A percentile compares a stretch with the other conserved stretches of the same genome.
Conservation (phyloP, 306 rosid species). For the Cicer cuneatum region DNA sequence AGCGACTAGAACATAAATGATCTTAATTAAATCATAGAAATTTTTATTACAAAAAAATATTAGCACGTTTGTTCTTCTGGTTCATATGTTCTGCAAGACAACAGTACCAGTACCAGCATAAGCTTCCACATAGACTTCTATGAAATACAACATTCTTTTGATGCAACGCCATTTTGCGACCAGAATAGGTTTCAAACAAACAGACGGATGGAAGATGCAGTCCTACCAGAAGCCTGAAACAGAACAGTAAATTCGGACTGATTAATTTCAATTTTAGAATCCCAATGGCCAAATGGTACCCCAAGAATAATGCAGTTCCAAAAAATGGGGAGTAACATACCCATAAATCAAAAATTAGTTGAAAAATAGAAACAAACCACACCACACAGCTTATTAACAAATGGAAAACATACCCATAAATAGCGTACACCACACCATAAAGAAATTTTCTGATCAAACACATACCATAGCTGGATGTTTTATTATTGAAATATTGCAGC, state of each 20-base stretch:
- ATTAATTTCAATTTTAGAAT: constrained; percentile 15
- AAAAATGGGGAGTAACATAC: constrained; percentile 7
- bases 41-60: background rate
- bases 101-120: background rate
- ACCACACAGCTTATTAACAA: constrained; percentile 7
- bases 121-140: background rate
- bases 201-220: constrained; percentile 45
- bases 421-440: background rate
- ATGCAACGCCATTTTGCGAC: background rate
- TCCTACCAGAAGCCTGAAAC: constrained; percentile 69
- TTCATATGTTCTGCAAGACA: background rate
- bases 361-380: constrained; percentile 16
- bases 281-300: constrained; percentile 4
- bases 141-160: background rate
- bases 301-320: background rate
- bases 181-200: constrained; percentile 22
- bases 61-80: background rate
- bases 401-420: background rate
- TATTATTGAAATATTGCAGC: constrained; percentile 56
- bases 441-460: constrained; percentile 31
- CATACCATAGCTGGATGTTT: constrained; percentile 81
- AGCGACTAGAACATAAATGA: background rate
- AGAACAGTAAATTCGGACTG: constrained; percentile 30
- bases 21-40: background rate
- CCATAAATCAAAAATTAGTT: constrained; percentile 7